Base-by-base conservation (phyloP, 202 grass and related monocot genomes). In the Zoysia matrella region DNA sequence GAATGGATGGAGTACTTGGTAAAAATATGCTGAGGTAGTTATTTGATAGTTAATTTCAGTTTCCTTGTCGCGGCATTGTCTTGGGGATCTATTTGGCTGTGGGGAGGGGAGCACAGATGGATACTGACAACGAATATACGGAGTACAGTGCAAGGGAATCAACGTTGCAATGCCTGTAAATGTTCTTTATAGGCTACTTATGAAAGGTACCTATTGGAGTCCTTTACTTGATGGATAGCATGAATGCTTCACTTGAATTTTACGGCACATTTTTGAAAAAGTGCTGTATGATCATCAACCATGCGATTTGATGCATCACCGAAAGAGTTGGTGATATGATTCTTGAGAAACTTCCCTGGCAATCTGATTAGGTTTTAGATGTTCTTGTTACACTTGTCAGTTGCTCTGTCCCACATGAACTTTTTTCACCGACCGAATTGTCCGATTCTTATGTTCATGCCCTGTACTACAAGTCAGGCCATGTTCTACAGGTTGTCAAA, bases 251-350 rank as follows among this genome's bases (percentile, higher is more conserved):
- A 7, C 53, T 78, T 69, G 68, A 55, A 68, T 13, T 78, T 49
- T n/a, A 89, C 73, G 73, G 60, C 47, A 73, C 52, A 73, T 77
- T 69, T 69, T 55, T 3, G 8, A 7, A 4, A 68, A 67, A 36
- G 7, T 41, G 60, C 22, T 18, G 12, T 13, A 58, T 65, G 42
- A 74, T 81, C 87, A 77, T 71, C 46, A 62, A 62, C 65, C 67
- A 61, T 69, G 14, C 39, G 82, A 77, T 77, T 58, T 10, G 78
- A 82, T 82, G 78, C 67, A 53, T 82, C 78, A 66, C 82, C 18
- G 40, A 81, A 89, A 77, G 58, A 67, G 5, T 40, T 18, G 46
- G 47, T 60, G 69, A 53, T 47, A 30, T n/a, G 2, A n/a, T 60
- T 49, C 14, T 70, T 43, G 44, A 8, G 50, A 47, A 53, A 48